These are phyloP conservation scores for Chytridium lagenaria DNA, from an alignment of 371 early-diverging fungal genomes.

Conservation along the genomic window DNA sequence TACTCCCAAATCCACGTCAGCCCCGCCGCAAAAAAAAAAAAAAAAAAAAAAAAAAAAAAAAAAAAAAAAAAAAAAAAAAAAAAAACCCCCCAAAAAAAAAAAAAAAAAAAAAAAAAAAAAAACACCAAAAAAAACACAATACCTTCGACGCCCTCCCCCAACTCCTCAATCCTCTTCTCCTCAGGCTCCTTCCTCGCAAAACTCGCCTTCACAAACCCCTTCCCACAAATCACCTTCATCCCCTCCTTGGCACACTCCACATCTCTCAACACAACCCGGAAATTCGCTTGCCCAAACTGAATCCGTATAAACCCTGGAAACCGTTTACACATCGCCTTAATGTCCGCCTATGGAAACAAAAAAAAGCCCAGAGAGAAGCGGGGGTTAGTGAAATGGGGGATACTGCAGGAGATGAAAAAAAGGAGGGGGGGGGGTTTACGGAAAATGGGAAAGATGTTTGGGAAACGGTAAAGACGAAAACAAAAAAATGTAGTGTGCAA, in stretches of 20 bases:
- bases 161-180: conserved; percentile 27
- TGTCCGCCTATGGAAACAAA: conserved; percentile 16
- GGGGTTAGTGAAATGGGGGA: too few relatives aligned
- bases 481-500: too few relatives aligned
- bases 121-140: background rate
- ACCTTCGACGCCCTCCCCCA: conserved; percentile 37
- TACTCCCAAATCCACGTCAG: background rate
- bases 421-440: too few relatives aligned
- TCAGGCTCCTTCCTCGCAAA: conserved; percentile 38
- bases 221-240: conserved; percentile 17
- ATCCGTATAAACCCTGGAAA: conserved; percentile 39
- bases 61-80: background rate
- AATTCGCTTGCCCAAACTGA: conserved; percentile 36
- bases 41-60: background rate
- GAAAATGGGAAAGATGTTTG: too few relatives aligned
- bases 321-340: conserved; percentile 12
- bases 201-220: conserved; percentile 23
- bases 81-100: too few relatives aligned
- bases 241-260: conserved; percentile 33
- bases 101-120: too few relatives aligned
- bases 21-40: too few relatives aligned
- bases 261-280: conserved; percentile 34
- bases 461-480: too few relatives aligned
- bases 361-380: background rate
- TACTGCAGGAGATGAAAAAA: too few relatives aligned